Base-by-base conservation (phyloP, 2,329 filamentous ascomycete species). In the Neofusicoccum kwambonambiense region DNA sequence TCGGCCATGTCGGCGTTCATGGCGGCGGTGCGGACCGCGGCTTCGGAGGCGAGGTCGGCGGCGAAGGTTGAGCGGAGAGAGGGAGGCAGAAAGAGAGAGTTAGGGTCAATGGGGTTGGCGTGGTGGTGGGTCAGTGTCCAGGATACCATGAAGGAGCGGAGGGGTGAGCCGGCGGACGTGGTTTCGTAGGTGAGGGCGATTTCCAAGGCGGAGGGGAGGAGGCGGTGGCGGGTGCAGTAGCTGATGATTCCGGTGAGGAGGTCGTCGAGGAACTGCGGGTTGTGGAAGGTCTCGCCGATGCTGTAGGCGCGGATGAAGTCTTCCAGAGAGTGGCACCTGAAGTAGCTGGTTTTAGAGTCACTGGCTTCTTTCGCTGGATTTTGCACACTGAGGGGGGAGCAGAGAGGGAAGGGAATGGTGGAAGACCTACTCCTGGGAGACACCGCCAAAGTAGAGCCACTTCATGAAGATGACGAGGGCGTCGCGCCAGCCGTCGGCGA, bases 291-390 rank as follows among this genome's bases (percentile, higher is more conserved):
- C 1, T 41, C 19, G 35, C 37, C 60, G 37, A 62, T 11, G 22
- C 9, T 13, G 47, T 62, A 62, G 19, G 60, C 47, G 34, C 45
- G 60, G 37, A 62, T 62, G 34, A 62, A 51, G 37, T 62, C 60
- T 15, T 42, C 34, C 2, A 62, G 37, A 15, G 17, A n/a, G 45
- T 62, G 12, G 13, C 8, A 19, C 13, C 60, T 62, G 45, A 22
- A 7, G 37, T 44, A 6, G 37, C 39, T 58, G 39, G n/a, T 17
- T 19, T 62, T 52, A 62, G 37, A 15, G 9, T 62, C 60, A 22
- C 3, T 62, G 39, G 41, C 22, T 2, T 34, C 13, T 42, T 62
- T 37, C 1, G 34, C 22, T 19, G 19, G 19, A 3, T 22, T 22
- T 22, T 22, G 0, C 22, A 22, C 22, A 22, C 22, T 22, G 3